These are phyloP conservation scores for Alternaria brassicae DNA, from an alignment of 2,329 filamentous ascomycete species.

Conservation along the genomic window DNA sequence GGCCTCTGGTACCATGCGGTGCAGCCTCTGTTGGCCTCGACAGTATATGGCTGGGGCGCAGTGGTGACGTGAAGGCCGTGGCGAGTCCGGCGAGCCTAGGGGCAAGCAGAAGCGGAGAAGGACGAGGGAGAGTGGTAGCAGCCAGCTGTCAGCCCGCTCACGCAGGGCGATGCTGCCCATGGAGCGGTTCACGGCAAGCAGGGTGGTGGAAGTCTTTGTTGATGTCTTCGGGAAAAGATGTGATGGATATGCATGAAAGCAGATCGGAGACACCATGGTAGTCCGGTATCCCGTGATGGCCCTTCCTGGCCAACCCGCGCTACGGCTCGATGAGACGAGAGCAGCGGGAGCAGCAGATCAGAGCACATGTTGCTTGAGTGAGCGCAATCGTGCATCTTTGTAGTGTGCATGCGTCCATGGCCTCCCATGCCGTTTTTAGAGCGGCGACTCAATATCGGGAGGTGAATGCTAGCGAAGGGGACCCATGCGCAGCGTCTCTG, in stretches of 20 bases:
- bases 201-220: not conserved
- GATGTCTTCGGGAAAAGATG: conserved; percentile 9
- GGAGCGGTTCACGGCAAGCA: not conserved
- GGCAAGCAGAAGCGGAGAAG: not conserved
- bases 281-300: conserved; percentile 17
- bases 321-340: conserved; percentile 3
- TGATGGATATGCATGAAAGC: conserved; percentile 20
- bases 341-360: not conserved
- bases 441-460: conserved; percentile 30
- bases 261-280: conserved; percentile 9
- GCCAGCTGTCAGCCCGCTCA: not conserved
- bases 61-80: conserved; percentile 1
- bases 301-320: conserved; percentile 21
- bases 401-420: conserved; percentile 3
- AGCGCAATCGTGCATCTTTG: conserved; percentile 6
- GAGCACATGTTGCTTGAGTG: conserved; percentile 6
- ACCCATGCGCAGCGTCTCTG: conserved; percentile 32
- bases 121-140: not conserved
- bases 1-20: conserved; percentile 14
- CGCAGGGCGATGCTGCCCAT: not conserved
- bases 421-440: conserved; percentile 21
- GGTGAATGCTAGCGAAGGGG: conserved; percentile 33
- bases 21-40: conserved; percentile 5
- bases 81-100: not conserved
- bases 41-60: not conserved